A percentile compares a stretch with the other conserved stretches of the same genome.
These are phyloP conservation scores for Synchytrium microbalum DNA, from an alignment of 371 early-diverging fungal genomes.

Conservation along the genomic window DNA sequence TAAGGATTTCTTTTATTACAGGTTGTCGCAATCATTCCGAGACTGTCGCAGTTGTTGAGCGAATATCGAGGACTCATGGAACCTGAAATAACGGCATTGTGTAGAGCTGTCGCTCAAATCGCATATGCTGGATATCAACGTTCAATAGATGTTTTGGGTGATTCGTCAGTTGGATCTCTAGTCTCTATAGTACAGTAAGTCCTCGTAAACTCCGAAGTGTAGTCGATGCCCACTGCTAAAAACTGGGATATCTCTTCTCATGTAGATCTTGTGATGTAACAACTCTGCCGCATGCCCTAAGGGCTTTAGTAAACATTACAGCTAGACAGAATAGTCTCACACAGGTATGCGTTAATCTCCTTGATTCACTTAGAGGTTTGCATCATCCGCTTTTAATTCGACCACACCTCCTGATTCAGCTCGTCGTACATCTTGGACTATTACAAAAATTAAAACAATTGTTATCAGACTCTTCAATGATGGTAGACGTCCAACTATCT, in stretches of 20 bases:
- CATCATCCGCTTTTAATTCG: too few relatives aligned
- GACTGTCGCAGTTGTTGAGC: background rate
- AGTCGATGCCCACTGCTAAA: too few relatives aligned
- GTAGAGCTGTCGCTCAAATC: background rate
- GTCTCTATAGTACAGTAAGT: background rate
- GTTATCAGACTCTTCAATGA: background rate
- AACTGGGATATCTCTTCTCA: too few relatives aligned
- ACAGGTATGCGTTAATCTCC: background rate
- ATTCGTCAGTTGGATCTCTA: background rate
- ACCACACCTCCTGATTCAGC: background rate
- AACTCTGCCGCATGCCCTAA: background rate
- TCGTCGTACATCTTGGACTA: background rate
- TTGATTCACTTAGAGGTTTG: background rate
- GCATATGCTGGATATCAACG: background rate
- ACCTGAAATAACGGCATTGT: background rate
- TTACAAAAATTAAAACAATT: background rate
- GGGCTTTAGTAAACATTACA: background rate
- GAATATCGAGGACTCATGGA: background rate
- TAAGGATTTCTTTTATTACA: background rate
- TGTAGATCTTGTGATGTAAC: background rate
- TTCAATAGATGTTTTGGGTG: background rate
- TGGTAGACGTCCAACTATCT: background rate
- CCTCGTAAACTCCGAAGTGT: background rate
- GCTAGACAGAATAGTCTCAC: background rate
- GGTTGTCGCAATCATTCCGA: background rate